A percentile compares a stretch with the other conserved stretches of the same genome.
These are phyloP conservation scores for Aspergillus baeticus DNA, from an alignment of 495 filamentous ascomycete species.

Conservation along the genomic window DNA sequence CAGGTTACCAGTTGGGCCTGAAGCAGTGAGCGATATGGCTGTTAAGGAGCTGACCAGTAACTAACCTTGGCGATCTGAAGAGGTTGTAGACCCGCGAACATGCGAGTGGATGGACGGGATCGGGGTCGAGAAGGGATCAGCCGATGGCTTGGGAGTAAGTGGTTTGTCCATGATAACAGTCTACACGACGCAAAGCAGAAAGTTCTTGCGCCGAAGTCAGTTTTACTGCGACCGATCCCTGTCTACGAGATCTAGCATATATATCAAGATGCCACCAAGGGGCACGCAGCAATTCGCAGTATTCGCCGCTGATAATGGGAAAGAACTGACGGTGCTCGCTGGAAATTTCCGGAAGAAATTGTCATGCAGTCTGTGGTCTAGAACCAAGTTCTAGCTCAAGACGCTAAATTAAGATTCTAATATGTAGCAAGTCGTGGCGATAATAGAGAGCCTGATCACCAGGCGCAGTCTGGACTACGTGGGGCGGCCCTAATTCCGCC, in stretches of 20 bases:
- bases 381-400: neutral
- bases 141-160: neutral
- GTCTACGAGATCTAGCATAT: too few relatives aligned
- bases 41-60: neutral
- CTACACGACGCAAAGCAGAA: neutral
- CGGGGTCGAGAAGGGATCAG: neutral
- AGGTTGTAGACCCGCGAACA: neutral
- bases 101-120: neutral
- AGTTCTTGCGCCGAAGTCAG: too few relatives aligned
- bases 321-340: too few relatives aligned
- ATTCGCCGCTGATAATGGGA: too few relatives aligned
- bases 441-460: too few relatives aligned
- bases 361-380: neutral
- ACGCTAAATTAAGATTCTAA: neutral
- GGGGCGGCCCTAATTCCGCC: too few relatives aligned
- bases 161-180: neutral
- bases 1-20: neutral
- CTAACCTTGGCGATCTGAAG: neutral
- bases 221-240: too few relatives aligned
- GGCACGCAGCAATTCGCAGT: too few relatives aligned
- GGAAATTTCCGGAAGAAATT: neutral
- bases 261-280: too few relatives aligned
- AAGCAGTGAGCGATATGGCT: neutral
- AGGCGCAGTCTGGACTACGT: too few relatives aligned
- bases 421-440: too few relatives aligned